These are phyloP conservation scores for Tricholoma hemisulphureum DNA, from an alignment of 768 basidiomycete genomes.

Conservation along the genomic window DNA sequence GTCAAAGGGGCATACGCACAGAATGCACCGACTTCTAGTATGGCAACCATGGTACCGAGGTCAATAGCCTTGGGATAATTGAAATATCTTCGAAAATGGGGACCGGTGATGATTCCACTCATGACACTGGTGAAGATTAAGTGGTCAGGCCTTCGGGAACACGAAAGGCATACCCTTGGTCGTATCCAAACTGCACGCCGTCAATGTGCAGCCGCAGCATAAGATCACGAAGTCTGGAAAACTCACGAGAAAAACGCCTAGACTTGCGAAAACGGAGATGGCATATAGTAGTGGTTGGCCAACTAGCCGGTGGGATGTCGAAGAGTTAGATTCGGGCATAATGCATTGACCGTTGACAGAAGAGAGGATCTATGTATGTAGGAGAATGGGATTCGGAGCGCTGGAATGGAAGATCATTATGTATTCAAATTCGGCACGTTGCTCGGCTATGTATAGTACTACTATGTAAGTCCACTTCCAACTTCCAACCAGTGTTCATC, in stretches of 20 bases:
- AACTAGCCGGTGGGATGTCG: conserved; percentile 52
- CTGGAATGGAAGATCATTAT: not conserved
- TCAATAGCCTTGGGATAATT: conserved; percentile 69
- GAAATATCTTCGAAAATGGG: conserved; percentile 81
- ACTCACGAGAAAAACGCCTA: conserved; percentile 83
- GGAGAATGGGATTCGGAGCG: conserved; percentile 3
- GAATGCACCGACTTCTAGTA: conserved; percentile 89
- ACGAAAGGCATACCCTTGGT: conserved; percentile 63
- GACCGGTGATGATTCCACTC: conserved; percentile 89
- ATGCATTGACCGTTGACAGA: conserved; percentile 41
- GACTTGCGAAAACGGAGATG: conserved; percentile 77
- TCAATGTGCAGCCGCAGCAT: not conserved
- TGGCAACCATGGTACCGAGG: conserved; percentile 94
- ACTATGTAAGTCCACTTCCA: not conserved
- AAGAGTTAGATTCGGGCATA: conserved; percentile 43
- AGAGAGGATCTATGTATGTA: not conserved
- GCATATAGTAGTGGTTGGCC: conserved; percentile 77
- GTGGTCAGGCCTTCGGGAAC: conserved; percentile 13
- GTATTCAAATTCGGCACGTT: conserved; percentile 11
- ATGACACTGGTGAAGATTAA: conserved; percentile 57
- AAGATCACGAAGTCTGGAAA: not conserved
- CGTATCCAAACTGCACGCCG: conserved; percentile 69
- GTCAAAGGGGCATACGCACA: conserved; percentile 43
- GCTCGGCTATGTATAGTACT: too few species aligned
- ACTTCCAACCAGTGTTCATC: not conserved